These are phyloP conservation scores for Chlorella vulgaris DNA, from an alignment of 139 green algal species.

Conservation along the genomic window DNA sequence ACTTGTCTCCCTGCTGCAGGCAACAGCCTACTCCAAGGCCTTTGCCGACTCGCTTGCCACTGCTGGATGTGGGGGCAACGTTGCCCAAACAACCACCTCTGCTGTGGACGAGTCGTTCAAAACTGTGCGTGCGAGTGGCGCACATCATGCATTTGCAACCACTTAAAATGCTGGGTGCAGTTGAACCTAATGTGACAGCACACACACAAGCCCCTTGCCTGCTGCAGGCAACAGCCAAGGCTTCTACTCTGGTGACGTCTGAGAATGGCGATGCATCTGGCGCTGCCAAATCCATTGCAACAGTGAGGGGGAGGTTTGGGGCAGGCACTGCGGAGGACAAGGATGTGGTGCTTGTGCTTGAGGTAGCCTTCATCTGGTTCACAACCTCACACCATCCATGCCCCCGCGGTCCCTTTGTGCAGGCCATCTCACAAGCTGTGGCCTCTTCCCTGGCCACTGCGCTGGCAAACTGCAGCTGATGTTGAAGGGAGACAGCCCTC, in stretches of 20 bases:
- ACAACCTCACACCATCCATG: not conserved
- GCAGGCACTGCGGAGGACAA: not conserved
- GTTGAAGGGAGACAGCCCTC: not conserved
- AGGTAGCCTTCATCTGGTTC: not conserved
- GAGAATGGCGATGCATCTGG: not conserved
- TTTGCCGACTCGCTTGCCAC: no score
- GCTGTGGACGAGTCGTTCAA: no score
- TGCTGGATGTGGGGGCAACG: no score
- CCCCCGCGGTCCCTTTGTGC: no score
- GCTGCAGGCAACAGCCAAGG: not conserved
- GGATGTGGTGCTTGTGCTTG: not conserved
- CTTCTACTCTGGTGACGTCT: not conserved
- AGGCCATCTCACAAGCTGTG: not conserved
- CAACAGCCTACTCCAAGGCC: no score
- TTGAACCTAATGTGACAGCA: no score
- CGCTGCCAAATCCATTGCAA: not conserved
- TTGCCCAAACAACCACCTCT: no score
- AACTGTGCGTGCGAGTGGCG: no score
- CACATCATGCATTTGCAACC: no score
- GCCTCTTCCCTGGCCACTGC: slow-evolving; percentile 1
- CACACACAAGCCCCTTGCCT: no score
- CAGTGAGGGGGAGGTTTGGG: not conserved
- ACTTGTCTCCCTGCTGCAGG: no score
- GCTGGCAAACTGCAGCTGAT: slow-evolving; percentile 5
- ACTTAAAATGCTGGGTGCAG: no score